Evolutionary conservation across 768 basidiomycete species (phyloP), one percentile per base, ranked within the genome.

Genomic region (Amanita pseudoporphyria): DNA sequence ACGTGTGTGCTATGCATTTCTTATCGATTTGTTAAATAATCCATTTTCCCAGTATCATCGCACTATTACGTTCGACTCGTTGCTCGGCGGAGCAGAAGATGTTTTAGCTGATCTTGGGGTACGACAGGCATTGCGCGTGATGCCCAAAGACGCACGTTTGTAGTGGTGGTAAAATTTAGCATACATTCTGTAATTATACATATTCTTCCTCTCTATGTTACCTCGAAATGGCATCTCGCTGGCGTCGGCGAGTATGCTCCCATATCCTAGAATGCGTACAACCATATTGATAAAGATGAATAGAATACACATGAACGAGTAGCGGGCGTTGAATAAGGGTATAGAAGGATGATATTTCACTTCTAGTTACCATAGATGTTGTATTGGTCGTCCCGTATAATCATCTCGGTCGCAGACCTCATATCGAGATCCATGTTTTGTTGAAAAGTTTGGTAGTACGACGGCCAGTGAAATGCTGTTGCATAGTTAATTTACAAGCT

Each of bases 91-190:
- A 42, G 76, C 77, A 24, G 81, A 86, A 59, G 83, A 84, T 53
- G 84, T 87, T 9, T 65, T 89, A 47, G 76, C 77, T 2, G 86
- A 87, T 61, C 70, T 87, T 24, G 83, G 86, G 52, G 83, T 87
- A 12, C 73, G 85, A 38, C 85, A 86, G 60, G 86, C 86, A 3
- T 69, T 86, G 56, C 71, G 81, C 46, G 67, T 64, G 12, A 87
- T 88, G 78, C 86, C 85, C 2, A 73, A 72, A 67, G 73, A 81
- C 53, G 71, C 72, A 26, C 71, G 81, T 43, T 63, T 87, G 53
- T 88, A 57, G 60, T 19, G 38, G 59, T 45, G 31, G 24, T 9
- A 2, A n/a, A 13, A 16, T 41, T 26, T 24, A 37, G 7, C 32
- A 18, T 35, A 5, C 38, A 4, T 26, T 26, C 19, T 47, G 35